Evolutionary conservation across 2,329 filamentous ascomycete species (phyloP).

Genomic region (Venturia effusa): DNA sequence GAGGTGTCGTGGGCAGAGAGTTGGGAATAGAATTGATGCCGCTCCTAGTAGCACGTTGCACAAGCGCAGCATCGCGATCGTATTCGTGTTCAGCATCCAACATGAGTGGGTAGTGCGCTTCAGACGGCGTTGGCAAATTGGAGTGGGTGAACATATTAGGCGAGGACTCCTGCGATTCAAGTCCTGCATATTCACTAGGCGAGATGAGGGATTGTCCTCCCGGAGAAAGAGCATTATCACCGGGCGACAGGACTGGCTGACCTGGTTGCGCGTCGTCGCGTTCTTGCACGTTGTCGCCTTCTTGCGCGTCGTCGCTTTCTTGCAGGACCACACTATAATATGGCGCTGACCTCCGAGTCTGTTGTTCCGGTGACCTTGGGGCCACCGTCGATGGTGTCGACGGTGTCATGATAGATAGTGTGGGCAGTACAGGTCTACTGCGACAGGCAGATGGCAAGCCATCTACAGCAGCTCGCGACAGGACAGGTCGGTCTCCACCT

Average conservation of each 20-base stretch:
- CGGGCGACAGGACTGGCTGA: not conserved
- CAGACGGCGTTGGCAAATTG: constrained; percentile 1
- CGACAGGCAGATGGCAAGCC: not conserved
- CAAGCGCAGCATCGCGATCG: constrained; percentile 8
- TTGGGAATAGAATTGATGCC: not conserved
- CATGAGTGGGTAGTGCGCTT: not conserved
- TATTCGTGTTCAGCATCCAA: constrained; percentile 1
- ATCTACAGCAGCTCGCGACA: not conserved
- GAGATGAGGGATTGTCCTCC: not conserved
- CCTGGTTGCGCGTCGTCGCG: not conserved
- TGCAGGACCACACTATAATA: not conserved
- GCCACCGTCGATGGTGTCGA: not conserved
- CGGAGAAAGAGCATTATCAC: not conserved
- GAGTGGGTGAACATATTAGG: not conserved
- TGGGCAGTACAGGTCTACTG: not conserved
- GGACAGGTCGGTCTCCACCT: not conserved
- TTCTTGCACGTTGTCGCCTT: not conserved
- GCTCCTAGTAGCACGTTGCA: not conserved
- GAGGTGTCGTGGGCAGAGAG: not conserved
- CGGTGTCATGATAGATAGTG: not conserved
- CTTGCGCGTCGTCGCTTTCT: not conserved
- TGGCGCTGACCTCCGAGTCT: not conserved
- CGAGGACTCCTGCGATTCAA: not conserved
- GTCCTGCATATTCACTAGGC: not conserved
- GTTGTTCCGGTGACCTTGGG: not conserved